phyloP scores from a whole-genome alignment of 495 filamentous ascomycete genomes.

The Penicillium chermesinum region DNA sequence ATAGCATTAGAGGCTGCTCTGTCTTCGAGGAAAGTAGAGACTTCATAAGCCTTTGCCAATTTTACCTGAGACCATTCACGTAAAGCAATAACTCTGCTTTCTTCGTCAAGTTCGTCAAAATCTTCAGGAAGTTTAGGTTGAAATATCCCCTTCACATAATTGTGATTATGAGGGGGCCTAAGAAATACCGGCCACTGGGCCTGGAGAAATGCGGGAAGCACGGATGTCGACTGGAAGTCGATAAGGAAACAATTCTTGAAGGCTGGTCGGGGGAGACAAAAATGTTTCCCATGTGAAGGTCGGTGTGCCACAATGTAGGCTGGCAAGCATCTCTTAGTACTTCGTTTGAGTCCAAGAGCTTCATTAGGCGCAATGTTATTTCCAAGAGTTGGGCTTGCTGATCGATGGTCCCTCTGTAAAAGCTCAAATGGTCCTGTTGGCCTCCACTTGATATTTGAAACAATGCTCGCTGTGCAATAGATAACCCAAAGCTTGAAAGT shows the following conservation, averaged over 20 bases:
- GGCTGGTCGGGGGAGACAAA: background rate
- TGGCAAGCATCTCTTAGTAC: too few relatives aligned
- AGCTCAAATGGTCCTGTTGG: too few relatives aligned
- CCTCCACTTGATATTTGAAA: too few relatives aligned
- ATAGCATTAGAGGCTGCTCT: slow-evolving; percentile 15
- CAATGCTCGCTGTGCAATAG: too few relatives aligned
- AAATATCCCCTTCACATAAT: background rate
- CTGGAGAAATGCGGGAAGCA: background rate
- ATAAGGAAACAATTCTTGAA: background rate
- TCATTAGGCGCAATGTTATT: too few relatives aligned
- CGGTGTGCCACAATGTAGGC: background rate
- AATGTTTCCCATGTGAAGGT: background rate
- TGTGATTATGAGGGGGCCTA: background rate
- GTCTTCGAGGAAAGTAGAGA: background rate
- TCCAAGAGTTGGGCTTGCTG: too few relatives aligned
- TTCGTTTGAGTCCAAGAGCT: too few relatives aligned
- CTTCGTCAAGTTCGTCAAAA: background rate
- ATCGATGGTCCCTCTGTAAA: too few relatives aligned
- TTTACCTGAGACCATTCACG: background rate
- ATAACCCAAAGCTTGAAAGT: too few relatives aligned
- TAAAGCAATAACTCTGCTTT: background rate
- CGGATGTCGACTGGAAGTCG: background rate
- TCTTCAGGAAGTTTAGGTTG: background rate
- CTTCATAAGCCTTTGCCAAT: background rate
- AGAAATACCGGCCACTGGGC: background rate